phyloP scores from a whole-genome alignment of 768 basidiomycete genomes.

The Termitomyces sp. region DNA sequence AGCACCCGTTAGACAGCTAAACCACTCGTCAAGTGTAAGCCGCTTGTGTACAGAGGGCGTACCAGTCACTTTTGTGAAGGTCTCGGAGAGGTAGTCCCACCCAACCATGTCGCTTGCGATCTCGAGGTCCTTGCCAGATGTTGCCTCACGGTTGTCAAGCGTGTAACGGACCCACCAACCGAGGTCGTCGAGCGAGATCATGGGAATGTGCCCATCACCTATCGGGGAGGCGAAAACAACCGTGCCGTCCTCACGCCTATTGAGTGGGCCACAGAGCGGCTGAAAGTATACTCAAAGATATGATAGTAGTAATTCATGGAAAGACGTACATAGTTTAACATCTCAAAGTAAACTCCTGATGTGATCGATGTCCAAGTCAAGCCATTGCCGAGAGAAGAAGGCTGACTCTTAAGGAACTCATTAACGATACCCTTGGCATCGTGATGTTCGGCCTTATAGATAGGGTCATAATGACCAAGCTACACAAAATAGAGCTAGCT shows the following conservation, averaged over 20 bases:
- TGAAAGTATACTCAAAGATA: constrained; percentile 1
- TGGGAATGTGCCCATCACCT: constrained; percentile 32
- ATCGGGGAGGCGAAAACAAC: constrained; percentile 36
- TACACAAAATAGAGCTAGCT: neutral
- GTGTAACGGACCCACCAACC: constrained; percentile 39
- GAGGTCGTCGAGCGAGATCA: constrained; percentile 37
- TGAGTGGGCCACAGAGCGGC: constrained; percentile 31
- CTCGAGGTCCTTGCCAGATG: constrained; percentile 33
- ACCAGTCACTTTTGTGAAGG: constrained; percentile 36
- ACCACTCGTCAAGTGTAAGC: constrained; percentile 32
- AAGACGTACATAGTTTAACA: constrained; percentile 33
- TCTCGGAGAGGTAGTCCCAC: constrained; percentile 33
- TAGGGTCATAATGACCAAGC: constrained; percentile 23
- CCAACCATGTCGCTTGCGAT: constrained; percentile 35
- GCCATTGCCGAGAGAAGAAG: constrained; percentile 27
- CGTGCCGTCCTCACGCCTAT: constrained; percentile 35
- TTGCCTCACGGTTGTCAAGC: constrained; percentile 32
- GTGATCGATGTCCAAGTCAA: constrained; percentile 36
- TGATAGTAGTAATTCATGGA: no score
- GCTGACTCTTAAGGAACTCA: constrained; percentile 35
- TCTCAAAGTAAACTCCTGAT: constrained; percentile 40
- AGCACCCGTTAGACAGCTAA: constrained; percentile 23
- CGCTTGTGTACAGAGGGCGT: constrained; percentile 30
- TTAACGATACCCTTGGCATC: constrained; percentile 39
- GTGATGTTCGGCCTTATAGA: constrained; percentile 36